phyloP scores from a whole-genome alignment of 352 stramenopile species.

The Phytophthora rubi region DNA sequence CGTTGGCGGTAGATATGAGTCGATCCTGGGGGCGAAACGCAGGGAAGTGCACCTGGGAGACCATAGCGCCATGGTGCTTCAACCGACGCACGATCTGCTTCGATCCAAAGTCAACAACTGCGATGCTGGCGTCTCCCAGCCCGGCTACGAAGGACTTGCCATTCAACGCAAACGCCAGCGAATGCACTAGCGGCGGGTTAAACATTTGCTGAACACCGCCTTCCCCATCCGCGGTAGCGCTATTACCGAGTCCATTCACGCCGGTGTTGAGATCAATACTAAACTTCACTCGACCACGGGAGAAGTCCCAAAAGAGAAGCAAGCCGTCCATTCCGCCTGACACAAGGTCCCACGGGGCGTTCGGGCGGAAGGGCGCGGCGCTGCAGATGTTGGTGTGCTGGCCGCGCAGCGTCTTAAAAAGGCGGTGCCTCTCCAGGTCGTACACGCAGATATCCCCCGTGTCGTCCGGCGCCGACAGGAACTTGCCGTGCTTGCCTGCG shows the following conservation, averaged over 20 bases:
- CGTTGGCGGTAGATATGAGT: slow-evolving; percentile 71
- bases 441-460: slow-evolving; percentile 74
- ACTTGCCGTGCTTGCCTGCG: slow-evolving; percentile 53
- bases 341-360: slow-evolving; percentile 76
- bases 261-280: slow-evolving; percentile 71
- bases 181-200: slow-evolving; percentile 79
- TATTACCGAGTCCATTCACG: slow-evolving; percentile 40
- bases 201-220: slow-evolving; percentile 62
- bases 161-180: slow-evolving; percentile 65
- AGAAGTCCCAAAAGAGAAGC: slow-evolving; percentile 83
- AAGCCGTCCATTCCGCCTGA: slow-evolving; percentile 75
- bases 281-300: slow-evolving; percentile 68
- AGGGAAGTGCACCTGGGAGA: slow-evolving; percentile 74
- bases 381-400: slow-evolving; percentile 81
- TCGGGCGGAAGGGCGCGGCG: slow-evolving; percentile 67
- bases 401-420: slow-evolving; percentile 71
- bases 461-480: slow-evolving; percentile 70
- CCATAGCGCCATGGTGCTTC: slow-evolving; percentile 56
- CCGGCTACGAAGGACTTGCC: slow-evolving; percentile 72
- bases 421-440: slow-evolving; percentile 54
- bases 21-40: slow-evolving; percentile 54
- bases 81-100: slow-evolving; percentile 61
- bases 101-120: slow-evolving; percentile 65
- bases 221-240: slow-evolving; percentile 1
- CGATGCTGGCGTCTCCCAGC: slow-evolving; percentile 68